Percentiles rank a stretch among this genome's conserved stretches.
These are phyloP conservation scores for Penicillium sp. DNA, from an alignment of 2,329 filamentous ascomycete species.

Conservation along the genomic window DNA sequence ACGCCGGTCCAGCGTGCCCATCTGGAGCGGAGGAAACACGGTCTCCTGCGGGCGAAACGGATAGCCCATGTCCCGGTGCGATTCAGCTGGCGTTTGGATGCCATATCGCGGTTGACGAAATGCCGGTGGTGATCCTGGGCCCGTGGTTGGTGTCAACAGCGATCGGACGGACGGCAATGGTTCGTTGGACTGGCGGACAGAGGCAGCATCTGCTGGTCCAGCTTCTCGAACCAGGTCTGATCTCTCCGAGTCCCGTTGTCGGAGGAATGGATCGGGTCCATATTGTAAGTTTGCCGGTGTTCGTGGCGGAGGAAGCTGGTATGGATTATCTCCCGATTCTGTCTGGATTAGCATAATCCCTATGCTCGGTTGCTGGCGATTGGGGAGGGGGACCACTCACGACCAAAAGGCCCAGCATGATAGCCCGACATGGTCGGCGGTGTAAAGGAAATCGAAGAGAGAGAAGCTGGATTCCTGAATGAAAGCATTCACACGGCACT, in stretches of 20 bases:
- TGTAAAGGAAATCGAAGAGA: slow-evolving; percentile 4
- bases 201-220: slow-evolving; percentile 8
- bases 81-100: slow-evolving; percentile 12
- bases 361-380: slow-evolving; percentile 12
- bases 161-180: slow-evolving; percentile 38
- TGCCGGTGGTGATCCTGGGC: slow-evolving; percentile 25
- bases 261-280: slow-evolving; percentile 29
- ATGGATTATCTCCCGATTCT: slow-evolving; percentile 29
- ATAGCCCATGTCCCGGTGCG: slow-evolving; percentile 14
- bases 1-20: slow-evolving; percentile 13
- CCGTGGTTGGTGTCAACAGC: slow-evolving; percentile 31
- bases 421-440: slow-evolving; percentile 31
- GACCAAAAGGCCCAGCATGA: slow-evolving; percentile 36
- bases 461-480: slow-evolving; percentile 1
- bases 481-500: slow-evolving; percentile 13
- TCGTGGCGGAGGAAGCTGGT: slow-evolving; percentile 38
- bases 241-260: slow-evolving; percentile 22
- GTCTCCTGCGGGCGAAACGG: slow-evolving; percentile 20
- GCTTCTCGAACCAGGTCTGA: slow-evolving; percentile 15
- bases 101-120: slow-evolving; percentile 21
- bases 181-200: slow-evolving; percentile 18
- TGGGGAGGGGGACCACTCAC: slow-evolving; percentile 27
- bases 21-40: slow-evolving; percentile 8
- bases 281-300: slow-evolving; percentile 29
- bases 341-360: slow-evolving; percentile 26